These are phyloP conservation scores for Penicillium sp. DNA, from an alignment of 2,329 filamentous ascomycete species.

Conservation along the genomic window DNA sequence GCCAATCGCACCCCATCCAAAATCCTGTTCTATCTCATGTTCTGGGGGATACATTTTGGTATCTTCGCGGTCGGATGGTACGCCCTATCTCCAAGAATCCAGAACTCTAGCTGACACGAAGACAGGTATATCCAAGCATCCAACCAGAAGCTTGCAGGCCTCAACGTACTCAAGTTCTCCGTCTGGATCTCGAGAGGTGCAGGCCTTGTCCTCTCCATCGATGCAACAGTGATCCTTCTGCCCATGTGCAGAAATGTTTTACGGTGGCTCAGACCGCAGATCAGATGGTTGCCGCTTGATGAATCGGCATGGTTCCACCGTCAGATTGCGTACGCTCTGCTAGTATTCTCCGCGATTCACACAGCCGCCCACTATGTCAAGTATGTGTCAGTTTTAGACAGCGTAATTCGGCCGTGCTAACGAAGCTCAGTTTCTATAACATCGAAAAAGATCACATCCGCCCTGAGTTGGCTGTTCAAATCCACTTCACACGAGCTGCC, in stretches of 20 bases:
- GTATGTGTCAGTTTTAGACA: constrained; percentile 48
- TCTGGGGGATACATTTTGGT: constrained; percentile 74
- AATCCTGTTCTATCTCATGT: constrained; percentile 74
- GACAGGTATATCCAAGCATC: constrained; percentile 72
- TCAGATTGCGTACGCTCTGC: constrained; percentile 84
- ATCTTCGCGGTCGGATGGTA: constrained; percentile 87
- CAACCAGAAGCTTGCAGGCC: constrained; percentile 66
- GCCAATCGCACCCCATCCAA: constrained; percentile 69
- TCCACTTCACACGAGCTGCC: constrained; percentile 85
- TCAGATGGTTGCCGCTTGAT: constrained; percentile 87
- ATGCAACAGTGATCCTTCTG: constrained; percentile 82
- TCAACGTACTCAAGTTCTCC: constrained; percentile 81
- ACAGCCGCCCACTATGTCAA: constrained; percentile 88
- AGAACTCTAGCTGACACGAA: constrained; percentile 23
- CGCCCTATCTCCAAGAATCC: constrained; percentile 30
- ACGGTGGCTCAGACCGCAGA: constrained; percentile 78
- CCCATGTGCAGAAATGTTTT: constrained; percentile 94
- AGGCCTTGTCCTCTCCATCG: constrained; percentile 78
- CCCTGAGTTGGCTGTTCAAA: constrained; percentile 75
- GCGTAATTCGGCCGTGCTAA: constrained; percentile 21
- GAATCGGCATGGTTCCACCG: constrained; percentile 97
- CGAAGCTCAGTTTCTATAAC: constrained; percentile 75
- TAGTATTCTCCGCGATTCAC: constrained; percentile 79
- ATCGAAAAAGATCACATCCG: constrained; percentile 83
- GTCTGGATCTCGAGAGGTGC: constrained; percentile 97